phyloP scores from a whole-genome alignment of 2,329 filamentous ascomycete species.

The Peltaster fructicola region DNA sequence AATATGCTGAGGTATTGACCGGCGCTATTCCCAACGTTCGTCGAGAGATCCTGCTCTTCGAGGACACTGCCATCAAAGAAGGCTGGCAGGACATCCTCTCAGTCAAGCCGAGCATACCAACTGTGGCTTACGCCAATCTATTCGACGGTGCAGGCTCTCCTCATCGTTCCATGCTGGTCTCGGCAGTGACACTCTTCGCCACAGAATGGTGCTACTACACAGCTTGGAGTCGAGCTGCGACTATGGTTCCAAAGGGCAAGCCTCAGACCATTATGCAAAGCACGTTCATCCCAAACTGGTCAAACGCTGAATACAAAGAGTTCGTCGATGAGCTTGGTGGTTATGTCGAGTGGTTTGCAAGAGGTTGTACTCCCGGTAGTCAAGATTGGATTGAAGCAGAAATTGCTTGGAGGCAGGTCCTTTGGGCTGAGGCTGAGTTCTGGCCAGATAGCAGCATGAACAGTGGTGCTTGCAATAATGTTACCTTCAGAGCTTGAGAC shows the following conservation, averaged over 20 bases:
- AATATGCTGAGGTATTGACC: constrained; percentile 43
- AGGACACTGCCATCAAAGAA: constrained; percentile 37
- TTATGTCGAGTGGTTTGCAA: constrained; percentile 29
- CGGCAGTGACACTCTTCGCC: constrained; percentile 53
- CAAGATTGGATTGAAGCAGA: constrained; percentile 32
- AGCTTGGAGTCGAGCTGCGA: constrained; percentile 21
- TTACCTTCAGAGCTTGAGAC: neutral
- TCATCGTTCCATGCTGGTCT: constrained; percentile 40
- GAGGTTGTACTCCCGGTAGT: constrained; percentile 21
- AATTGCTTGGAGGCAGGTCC: constrained; percentile 29
- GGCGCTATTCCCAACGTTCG: constrained; percentile 48
- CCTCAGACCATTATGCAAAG: constrained; percentile 30
- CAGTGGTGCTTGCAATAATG: neutral
- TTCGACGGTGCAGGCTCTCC: constrained; percentile 39
- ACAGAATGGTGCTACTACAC: constrained; percentile 44
- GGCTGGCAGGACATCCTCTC: constrained; percentile 31
- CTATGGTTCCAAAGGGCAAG: no score
- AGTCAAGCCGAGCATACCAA: constrained; percentile 10
- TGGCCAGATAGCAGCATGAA: constrained; percentile 26
- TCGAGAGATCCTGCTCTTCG: constrained; percentile 48
- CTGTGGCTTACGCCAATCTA: constrained; percentile 34
- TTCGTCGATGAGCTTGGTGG: constrained; percentile 29
- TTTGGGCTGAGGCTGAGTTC: constrained; percentile 30
- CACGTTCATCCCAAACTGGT: constrained; percentile 34
- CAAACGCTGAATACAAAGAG: constrained; percentile 28